Evolutionary conservation across 805 yeast species (phyloP), one percentile per base, ranked within the genome.

Genomic region (Metschnikowia reukaufii): DNA sequence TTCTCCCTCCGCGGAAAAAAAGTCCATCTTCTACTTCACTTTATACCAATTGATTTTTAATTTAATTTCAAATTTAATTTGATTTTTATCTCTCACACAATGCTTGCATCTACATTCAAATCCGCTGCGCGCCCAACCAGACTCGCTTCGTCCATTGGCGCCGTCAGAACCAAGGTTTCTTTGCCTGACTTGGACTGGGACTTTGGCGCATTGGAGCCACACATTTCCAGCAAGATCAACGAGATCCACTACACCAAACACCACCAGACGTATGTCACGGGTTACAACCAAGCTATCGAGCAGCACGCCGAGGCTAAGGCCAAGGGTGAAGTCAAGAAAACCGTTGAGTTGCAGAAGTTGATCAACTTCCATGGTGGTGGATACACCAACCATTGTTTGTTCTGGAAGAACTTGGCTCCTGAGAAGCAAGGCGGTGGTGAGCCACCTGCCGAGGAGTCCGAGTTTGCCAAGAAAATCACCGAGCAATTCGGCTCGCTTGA

Each of bases 311-410:
- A 66, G 38, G 66, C 68, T 18, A 64, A 68, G 48, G 58, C 66
- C 39, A 56, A 63, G 45, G 73, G 70, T 8, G 75, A 73, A 48
- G 72, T 74, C 40, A 62, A 64, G 54, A 61, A 67, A 40, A 65
- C 72, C 49, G 62, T 76, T 44, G 77, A 67, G 35, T 64, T 75
- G 51, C 76, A 74, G 50, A 72, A 71, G 50, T 62, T 64, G 46
- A 74, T 76, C 63, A 73, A 72, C 54, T 76, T 76, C 66, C 75
- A 75, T 48, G 81, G 77, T 43, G 79, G 79, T 44, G 79, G 79
- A 18, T 74, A 75, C 64, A 67, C 73, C 50, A 76, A 76, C 66
- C 81, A 76, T 52, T 67, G 73, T 42, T 63, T 75, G 50, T 76
- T 76, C 64, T 76, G 78, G 78, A 72, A 74, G 53, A 73, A 68